Evolutionary conservation across 1,284 basidiomycete genomes (phyloP).

Genomic region (Wallemia ichthyophaga): DNA sequence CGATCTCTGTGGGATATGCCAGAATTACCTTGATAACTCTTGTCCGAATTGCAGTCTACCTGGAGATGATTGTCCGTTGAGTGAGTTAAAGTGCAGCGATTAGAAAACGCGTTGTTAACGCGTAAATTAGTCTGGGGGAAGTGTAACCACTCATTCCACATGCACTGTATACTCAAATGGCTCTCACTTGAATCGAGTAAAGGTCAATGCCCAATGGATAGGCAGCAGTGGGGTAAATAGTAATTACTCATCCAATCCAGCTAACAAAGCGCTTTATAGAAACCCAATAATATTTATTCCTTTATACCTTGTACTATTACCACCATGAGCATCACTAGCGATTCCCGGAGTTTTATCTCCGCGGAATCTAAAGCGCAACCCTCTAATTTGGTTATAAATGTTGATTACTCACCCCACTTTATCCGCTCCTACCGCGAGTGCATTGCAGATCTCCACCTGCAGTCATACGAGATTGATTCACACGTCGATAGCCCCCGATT

Average conservation of each 20-base stretch:
- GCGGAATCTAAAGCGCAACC: background rate
- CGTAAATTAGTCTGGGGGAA: constrained; percentile 56
- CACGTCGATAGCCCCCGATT: background rate
- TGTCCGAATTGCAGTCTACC: constrained; percentile 81
- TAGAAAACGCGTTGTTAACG: background rate
- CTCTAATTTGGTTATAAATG: background rate
- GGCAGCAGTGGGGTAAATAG: constrained; percentile 60
- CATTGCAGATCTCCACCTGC: background rate
- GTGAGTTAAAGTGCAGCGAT: constrained; percentile 22
- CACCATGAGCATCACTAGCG: background rate
- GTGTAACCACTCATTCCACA: constrained; percentile 77
- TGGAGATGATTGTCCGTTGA: constrained; percentile 83
- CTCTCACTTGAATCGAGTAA: constrained; percentile 56
- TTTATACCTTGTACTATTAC: background rate
- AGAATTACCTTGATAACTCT: constrained; percentile 64
- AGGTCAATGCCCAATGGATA: constrained; percentile 78
- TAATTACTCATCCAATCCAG: background rate
- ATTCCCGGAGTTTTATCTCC: background rate
- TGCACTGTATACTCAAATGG: constrained; percentile 88
- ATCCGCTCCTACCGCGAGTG: background rate
- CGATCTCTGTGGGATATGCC: constrained; percentile 80
- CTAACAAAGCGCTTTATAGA: background rate
- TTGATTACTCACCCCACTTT: background rate
- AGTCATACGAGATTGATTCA: background rate
- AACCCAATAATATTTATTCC: background rate